Evolutionary conservation across 768 basidiomycete species (phyloP), one percentile per base, ranked within the genome.

Genomic region (Lactifluus pinguis): DNA sequence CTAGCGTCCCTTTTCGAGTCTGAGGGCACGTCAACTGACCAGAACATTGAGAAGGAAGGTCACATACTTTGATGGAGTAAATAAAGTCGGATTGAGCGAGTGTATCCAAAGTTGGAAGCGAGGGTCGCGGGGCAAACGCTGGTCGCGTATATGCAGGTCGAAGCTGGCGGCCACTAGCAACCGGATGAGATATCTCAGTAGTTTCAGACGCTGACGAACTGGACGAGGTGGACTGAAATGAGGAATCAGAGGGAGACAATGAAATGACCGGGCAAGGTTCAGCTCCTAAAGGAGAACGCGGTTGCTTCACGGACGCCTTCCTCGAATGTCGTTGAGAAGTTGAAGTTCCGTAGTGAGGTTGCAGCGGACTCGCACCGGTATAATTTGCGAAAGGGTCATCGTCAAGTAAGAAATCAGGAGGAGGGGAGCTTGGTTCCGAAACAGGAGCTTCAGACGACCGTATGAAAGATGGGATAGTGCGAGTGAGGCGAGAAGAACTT

Each of bases 351-450:
- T 25, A 65, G 64, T 41, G 56, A 54, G 14, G 59, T 14, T 41
- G 64, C n/a, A 65, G 59, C 15, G 59, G 59, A 25, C 61, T 66
- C 30, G 68, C 62, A 32, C 71, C 67, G 0, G 77, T 73, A 14
- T 85, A 74, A 62, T 84, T 82, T 21, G 87, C 87, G 66, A 89
- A 89, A 2, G 87, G 87, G 66, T 89, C 87, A 54, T 85, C 83
- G 66, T 88, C 87, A 29, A 86, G 74, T 19, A 87, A 76, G 48
- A 65, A 58, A 66, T 72, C 68, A 9, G 71, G 67, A 17, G 74
- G 69, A 42, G 75, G 62, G 49, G 71, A 67, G 65, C 68, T 66
- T 47, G 70, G 65, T 44, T 64, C 62, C 32, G 53, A 32, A 51
- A 50, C 21, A 42, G 29, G 8, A 14, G 50, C 19, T 29, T 53